phyloP scores from a whole-genome alignment of 495 filamentous ascomycete genomes.

The Podospora pseudopauciseta region DNA sequence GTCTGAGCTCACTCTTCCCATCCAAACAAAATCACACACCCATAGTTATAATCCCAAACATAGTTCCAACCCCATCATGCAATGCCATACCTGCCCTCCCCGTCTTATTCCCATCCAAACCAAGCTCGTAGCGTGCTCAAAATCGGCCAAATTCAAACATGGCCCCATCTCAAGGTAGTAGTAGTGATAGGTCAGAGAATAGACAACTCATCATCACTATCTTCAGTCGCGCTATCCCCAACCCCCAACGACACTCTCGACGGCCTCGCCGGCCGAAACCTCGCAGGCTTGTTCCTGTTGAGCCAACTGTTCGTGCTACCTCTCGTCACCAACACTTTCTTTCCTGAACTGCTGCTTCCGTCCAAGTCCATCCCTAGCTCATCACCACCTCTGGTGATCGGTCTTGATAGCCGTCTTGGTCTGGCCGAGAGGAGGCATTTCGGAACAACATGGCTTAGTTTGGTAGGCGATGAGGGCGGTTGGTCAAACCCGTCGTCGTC shows the following conservation, averaged over 20 bases:
- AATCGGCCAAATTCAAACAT: background rate
- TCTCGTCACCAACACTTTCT: background rate
- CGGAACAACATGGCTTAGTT: background rate
- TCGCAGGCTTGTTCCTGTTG: slow-evolving; percentile 11
- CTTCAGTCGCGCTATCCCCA: background rate
- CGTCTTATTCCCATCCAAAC: background rate
- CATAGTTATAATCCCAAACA: background rate
- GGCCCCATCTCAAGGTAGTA: slow-evolving; percentile 5
- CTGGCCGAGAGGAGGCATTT: slow-evolving; percentile 12
- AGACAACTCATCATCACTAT: slow-evolving; percentile 22
- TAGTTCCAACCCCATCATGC: background rate
- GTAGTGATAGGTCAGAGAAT: background rate
- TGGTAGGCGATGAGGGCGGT: background rate
- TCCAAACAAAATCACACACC: background rate
- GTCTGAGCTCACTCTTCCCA: background rate
- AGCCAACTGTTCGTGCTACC: background rate
- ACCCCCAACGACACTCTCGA: slow-evolving; percentile 11
- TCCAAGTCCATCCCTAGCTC: slow-evolving; percentile 12
- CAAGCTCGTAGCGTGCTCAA: background rate
- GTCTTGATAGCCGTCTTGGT: slow-evolving; percentile 14
- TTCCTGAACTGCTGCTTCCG: background rate
- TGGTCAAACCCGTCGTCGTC: background rate
- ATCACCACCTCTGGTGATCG: slow-evolving; percentile 12
- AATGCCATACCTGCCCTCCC: background rate
- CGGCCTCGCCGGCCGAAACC: slow-evolving; percentile 10